Conservation (phyloP, 1,284 basidiomycete genomes). For the Fomes fomentarius region DNA sequence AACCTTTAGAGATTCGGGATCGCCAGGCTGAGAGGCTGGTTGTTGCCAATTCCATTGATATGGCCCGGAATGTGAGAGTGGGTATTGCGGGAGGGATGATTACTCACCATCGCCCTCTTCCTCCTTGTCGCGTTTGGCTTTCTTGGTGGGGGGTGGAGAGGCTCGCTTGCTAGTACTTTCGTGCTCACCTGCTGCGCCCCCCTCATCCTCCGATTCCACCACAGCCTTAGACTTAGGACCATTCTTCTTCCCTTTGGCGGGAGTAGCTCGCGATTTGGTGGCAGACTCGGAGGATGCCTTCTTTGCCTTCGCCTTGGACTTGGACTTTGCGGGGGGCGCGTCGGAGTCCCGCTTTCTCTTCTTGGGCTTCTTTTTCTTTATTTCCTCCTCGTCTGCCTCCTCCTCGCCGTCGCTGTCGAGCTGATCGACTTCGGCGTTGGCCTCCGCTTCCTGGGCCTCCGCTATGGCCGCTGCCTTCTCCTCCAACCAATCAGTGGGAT, state of each 20-base stretch:
- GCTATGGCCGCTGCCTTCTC: conserved; percentile 50
- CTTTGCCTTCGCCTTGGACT: conserved; percentile 61
- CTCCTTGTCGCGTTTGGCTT: conserved; percentile 65
- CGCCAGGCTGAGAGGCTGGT: conserved; percentile 35
- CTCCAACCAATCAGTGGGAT: conserved; percentile 80
- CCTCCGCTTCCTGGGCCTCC: conserved; percentile 57
- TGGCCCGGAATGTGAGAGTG: conserved; percentile 2
- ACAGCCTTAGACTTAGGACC: conserved; percentile 64
- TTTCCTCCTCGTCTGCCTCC: conserved; percentile 59
- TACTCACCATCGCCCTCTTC: conserved; percentile 59
- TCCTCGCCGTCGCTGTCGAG: conserved; percentile 63
- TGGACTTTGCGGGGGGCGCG: conserved; percentile 38
- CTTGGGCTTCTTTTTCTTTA: conserved; percentile 41
- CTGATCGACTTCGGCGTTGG: conserved; percentile 70
- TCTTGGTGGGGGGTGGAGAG: conserved; percentile 68
- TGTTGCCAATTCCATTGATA: conserved; percentile 1
- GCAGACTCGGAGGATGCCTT: conserved; percentile 55
- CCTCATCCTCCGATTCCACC: conserved; percentile 78
- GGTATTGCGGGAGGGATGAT: neutral
- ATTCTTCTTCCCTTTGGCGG: conserved; percentile 57
- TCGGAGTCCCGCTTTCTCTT: conserved; percentile 58
- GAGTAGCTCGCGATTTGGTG: conserved; percentile 40
- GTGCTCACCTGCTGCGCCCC: conserved; percentile 44
- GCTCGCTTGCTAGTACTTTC: conserved; percentile 59
- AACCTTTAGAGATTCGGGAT: conserved; percentile 78